Base-by-base conservation (phyloP, 257 asterid species). In the Gynochthodes officinalis region DNA sequence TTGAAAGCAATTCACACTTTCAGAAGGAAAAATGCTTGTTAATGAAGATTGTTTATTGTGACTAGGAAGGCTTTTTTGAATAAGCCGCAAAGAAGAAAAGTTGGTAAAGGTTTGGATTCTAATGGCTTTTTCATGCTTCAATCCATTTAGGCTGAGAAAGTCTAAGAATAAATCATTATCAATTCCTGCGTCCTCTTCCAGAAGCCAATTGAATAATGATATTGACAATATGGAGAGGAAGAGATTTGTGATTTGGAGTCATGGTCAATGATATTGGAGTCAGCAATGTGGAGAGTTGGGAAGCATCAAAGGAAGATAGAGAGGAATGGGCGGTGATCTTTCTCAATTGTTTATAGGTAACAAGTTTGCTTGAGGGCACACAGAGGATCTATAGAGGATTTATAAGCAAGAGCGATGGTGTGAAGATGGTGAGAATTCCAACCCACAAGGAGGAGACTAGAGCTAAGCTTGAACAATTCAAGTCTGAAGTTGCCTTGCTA, bases 191-290 rank as follows among this genome's bases (percentile, higher is more conserved):
- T 72, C 95, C 0, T 87, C 95, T 25, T 83, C 86, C 61, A 80
- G 75, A 79, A 67, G 77, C n/a, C 87, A 81, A 50, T 52, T 83
- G 35, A 77, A 78, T 75, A 62, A 71, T 16, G 89, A 86, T 19
- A 67, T 61, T 3, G 85, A 83, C 30, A 86, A 71, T 76, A 89
- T 94, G 98, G 98, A 92, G 57, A 82, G 88, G 82, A 95, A 82
- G 83, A 84, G 98, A 65, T 86, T 90, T 77, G 99, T 92, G 81
- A 95, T 78, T 62, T 92, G 58, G 98, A 95, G 49, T 95, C 99
- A 28, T 95, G 99, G 99, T 92, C 98, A 25, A 92, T 92, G 99
- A 90, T 95, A 52, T 67, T 95, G 73, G 99, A 94, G 16, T 89
- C 97, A 3, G 98, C 73, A 91, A 91, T 75, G 79, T 87, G 21